Evolutionary conservation across 2,329 filamentous ascomycete genomes (phyloP), one percentile per base, ranked within the genome.

Genomic region (Alternaria postmessia): DNA sequence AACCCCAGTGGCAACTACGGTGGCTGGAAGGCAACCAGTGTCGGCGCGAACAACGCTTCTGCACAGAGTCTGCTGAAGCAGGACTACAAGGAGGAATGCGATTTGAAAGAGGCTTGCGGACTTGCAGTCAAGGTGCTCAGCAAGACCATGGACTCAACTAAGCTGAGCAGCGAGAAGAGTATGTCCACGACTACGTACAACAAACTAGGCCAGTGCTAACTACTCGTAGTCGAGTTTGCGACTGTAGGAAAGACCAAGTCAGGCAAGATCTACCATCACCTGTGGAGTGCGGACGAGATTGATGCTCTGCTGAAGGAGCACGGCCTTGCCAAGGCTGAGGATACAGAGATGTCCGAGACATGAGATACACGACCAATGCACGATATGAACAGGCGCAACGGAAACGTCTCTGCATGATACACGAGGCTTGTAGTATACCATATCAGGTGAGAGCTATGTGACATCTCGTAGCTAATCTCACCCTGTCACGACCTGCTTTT

Each of bases 121-220:
- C 91, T 97, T 86, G 95, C 95, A 11, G 95, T 99, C 79, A 99
- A 99, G 87, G 95, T 99, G 65, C 83, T 99, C 68, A 98, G 95
- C 87, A 99, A 99, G 89, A 99, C 95, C 6, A 99, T 99, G 96
- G 95, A 99, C 80, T 97, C 94, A 56, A 98, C 94, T 55, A 99
- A 97, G 86, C 83, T 99, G 77, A 97, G 93, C 85, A 97, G 93
- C 77, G 95, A 99, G 87, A 99, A 99, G 88, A 97, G 94, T 97
- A 83, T 81, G 92, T 85, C 44, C 22, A 9, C n/a, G 3, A 42
- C 26, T 18, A 11, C 14, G 22, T 46, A n/a, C 11, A 12, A 18
- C 30, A 38, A 14, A 44, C 12, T 24, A 22, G 51, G 68, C 8
- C n/a, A 41, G 7, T 49, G 53, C 71, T 78, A 69, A 76, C 68